These are phyloP conservation scores for Beauveria rudraprayagi DNA, from an alignment of 2,329 filamentous ascomycete species.

Conservation along the genomic window DNA sequence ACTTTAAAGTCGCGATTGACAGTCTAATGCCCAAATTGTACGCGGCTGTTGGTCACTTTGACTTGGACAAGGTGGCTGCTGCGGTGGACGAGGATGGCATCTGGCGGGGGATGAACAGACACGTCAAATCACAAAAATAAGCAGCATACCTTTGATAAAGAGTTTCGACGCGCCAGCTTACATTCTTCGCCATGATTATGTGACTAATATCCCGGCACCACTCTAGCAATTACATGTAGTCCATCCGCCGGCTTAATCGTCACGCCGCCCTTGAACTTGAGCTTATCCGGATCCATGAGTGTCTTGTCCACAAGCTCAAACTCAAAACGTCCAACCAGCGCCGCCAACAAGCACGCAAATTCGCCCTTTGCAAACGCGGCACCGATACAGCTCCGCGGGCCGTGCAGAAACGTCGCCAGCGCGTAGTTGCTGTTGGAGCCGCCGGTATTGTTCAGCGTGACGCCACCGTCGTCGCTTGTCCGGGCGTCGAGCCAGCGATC, in stretches of 20 bases:
- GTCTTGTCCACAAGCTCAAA: constrained; percentile 49
- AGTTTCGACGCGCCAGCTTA: no score
- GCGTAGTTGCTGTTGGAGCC: constrained; percentile 70
- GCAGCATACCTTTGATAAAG: no score
- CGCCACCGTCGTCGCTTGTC: constrained; percentile 8
- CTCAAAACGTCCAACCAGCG: constrained; percentile 67
- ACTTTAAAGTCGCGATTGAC: background rate
- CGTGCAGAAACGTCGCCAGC: constrained; percentile 77
- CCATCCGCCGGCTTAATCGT: constrained; percentile 68
- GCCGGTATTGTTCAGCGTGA: constrained; percentile 33
- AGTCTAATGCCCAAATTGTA: background rate
- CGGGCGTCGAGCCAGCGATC: constrained; percentile 59
- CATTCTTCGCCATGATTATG: no score
- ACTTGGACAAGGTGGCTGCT: background rate
- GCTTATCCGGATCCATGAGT: constrained; percentile 56
- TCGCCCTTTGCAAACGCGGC: constrained; percentile 73
- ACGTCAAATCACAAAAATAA: background rate
- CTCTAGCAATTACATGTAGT: constrained; percentile 58
- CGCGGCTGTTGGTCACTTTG: background rate
- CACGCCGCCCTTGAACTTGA: constrained; percentile 60
- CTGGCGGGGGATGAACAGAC: background rate
- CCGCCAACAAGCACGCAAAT: constrained; percentile 74
- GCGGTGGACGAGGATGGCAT: background rate
- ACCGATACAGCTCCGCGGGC: constrained; percentile 79
- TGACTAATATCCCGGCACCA: constrained; percentile 52